A percentile compares a stretch with the other conserved stretches of the same genome.
phyloP scores from a whole-genome alignment of 441 rosid species.

The Populus hybrid region DNA sequence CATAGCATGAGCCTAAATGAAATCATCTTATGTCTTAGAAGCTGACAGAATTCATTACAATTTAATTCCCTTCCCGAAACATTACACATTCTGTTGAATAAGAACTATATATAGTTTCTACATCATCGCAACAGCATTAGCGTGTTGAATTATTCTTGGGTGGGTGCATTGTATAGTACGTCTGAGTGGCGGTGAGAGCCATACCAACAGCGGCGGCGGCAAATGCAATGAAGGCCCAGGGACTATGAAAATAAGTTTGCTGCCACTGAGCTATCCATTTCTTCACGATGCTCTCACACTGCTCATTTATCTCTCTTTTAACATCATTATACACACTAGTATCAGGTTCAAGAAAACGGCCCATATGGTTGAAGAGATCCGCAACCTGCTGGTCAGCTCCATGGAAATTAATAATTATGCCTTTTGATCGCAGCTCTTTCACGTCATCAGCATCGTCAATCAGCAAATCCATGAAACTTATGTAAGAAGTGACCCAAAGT shows the following conservation, averaged over 20 bases:
- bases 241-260: background rate
- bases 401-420: constrained; percentile 7
- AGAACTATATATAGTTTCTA: no score
- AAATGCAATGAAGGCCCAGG: constrained; percentile 23
- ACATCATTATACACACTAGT: background rate
- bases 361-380: constrained; percentile 16
- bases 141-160: no score
- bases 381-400: constrained; percentile 24
- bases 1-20: no score
- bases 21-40: no score
- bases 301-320: background rate
- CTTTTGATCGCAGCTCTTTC: constrained; percentile 1
- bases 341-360: constrained; percentile 9
- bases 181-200: background rate
- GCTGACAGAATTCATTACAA: no score
- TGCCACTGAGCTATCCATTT: constrained; percentile 7
- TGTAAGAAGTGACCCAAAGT: constrained; percentile 18
- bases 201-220: constrained; percentile 11
- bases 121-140: no score
- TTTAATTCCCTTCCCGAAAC: no score
- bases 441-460: constrained; percentile 23
- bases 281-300: background rate
- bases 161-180: no score
- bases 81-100: no score
- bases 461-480: constrained; percentile 17